Percentiles rank a stretch among this genome's conserved stretches.
phyloP scores from a whole-genome alignment of 768 basidiomycete genomes.

The Kwoniella shandongensis region DNA sequence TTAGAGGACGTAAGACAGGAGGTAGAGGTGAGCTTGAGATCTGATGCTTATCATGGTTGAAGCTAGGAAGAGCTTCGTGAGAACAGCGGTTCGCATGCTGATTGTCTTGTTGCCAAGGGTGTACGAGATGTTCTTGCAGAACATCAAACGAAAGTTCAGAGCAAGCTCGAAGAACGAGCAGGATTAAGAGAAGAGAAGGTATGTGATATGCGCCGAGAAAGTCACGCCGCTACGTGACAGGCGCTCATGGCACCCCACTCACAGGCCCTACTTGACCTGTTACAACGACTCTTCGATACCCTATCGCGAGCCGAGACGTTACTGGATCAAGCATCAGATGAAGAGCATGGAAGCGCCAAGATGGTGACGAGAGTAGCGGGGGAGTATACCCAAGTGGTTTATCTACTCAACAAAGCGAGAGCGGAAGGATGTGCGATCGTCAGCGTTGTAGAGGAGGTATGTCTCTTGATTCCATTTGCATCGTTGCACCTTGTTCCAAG shows the following conservation, averaged over 20 bases:
- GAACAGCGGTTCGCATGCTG: conserved; percentile 10
- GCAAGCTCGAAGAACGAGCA: conserved; percentile 73
- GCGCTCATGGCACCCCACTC: neutral
- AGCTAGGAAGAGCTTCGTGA: neutral
- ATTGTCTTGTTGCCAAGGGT: conserved; percentile 6
- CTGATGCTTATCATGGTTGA: neutral
- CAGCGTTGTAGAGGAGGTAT: conserved; percentile 79
- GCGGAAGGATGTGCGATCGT: conserved; percentile 76
- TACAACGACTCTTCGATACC: conserved; percentile 90
- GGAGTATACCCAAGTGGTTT: conserved; percentile 89
- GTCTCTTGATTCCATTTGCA: conserved; percentile 39
- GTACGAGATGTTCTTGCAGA: conserved; percentile 24
- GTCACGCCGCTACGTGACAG: neutral
- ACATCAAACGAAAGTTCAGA: conserved; percentile 66
- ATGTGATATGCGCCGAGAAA: neutral
- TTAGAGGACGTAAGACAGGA: conserved; percentile 64
- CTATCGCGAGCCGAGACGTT: conserved; percentile 83
- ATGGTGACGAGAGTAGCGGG: conserved; percentile 72
- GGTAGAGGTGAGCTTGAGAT: conserved; percentile 63
- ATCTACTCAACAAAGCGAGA: conserved; percentile 80
- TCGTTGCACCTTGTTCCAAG: conserved; percentile 37
- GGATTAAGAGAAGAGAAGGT: conserved; percentile 85
- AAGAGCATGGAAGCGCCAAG: conserved; percentile 29
- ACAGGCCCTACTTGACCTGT: conserved; percentile 77
- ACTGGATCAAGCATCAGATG: conserved; percentile 56